A percentile compares a stretch with the other conserved stretches of the same genome.
These are phyloP conservation scores for Penicillium digitatum DNA, from an alignment of 2,329 filamentous ascomycete species.

Conservation along the genomic window DNA sequence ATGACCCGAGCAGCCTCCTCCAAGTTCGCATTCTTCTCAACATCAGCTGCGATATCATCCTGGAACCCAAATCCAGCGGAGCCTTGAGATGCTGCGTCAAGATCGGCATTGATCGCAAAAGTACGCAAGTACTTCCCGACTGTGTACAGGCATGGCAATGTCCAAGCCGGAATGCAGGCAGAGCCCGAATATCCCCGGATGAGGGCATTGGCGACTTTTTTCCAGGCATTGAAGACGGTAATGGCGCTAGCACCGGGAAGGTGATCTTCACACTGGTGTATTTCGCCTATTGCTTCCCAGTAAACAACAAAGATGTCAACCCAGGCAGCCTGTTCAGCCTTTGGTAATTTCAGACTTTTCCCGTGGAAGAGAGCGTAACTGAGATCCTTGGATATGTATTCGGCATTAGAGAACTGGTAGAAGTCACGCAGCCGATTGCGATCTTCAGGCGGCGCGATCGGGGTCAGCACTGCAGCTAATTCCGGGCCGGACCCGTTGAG, in stretches of 20 bases:
- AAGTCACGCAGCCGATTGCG: slow-evolving; percentile 66
- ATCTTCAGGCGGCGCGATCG: slow-evolving; percentile 60
- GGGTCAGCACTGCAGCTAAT: slow-evolving; percentile 71
- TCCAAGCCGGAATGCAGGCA: slow-evolving; percentile 77
- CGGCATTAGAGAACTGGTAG: slow-evolving; percentile 64
- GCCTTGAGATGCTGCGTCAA: slow-evolving; percentile 54
- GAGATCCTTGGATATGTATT: slow-evolving; percentile 65
- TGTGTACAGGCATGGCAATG: slow-evolving; percentile 82
- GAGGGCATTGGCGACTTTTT: slow-evolving; percentile 71
- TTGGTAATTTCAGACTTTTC: slow-evolving; percentile 53
- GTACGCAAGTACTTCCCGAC: slow-evolving; percentile 79
- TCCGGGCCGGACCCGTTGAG: slow-evolving; percentile 62
- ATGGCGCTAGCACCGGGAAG: slow-evolving; percentile 60
- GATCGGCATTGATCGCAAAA: slow-evolving; percentile 88
- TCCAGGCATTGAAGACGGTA: slow-evolving; percentile 86
- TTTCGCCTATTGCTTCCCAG: slow-evolving; percentile 75
- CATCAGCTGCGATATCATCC: slow-evolving; percentile 76
- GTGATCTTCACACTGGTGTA: slow-evolving; percentile 63
- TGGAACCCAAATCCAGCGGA: slow-evolving; percentile 56
- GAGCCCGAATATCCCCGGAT: slow-evolving; percentile 74
- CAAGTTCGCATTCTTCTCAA: slow-evolving; percentile 75
- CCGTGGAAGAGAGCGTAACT: slow-evolving; percentile 66
- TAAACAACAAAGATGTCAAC: slow-evolving; percentile 76
- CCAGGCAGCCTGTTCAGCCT: slow-evolving; percentile 75
- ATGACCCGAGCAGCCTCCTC: slow-evolving; percentile 88